phyloP scores from a whole-genome alignment of 2,329 filamentous ascomycete species.

The Talaromyces sp. region DNA sequence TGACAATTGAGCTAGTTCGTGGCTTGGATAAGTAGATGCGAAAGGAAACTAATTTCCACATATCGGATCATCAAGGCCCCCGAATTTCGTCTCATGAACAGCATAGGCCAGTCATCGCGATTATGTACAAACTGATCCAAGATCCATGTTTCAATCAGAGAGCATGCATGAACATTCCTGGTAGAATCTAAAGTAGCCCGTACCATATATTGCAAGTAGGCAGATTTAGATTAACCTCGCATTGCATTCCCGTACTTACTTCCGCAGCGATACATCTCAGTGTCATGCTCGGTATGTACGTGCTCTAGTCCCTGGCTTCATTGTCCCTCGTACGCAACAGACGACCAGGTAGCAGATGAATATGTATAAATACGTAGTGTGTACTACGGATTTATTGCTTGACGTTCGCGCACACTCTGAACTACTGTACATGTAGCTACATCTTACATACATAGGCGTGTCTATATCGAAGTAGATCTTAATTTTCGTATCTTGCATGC shows the following conservation, averaged over 20 bases:
- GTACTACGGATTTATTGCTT: neutral
- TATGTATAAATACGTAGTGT: neutral
- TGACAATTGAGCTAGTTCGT: neutral
- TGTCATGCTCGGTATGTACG: neutral
- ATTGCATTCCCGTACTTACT: conserved; percentile 23
- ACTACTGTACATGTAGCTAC: neutral
- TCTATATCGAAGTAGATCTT: neutral
- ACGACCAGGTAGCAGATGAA: neutral
- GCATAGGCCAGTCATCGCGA: neutral
- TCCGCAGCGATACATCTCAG: conserved; percentile 6
- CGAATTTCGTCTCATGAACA: neutral
- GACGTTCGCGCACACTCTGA: neutral
- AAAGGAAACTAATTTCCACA: neutral
- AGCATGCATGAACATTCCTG: neutral
- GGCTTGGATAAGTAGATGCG: neutral
- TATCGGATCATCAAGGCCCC: neutral
- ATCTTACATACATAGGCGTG: neutral
- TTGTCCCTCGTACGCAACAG: neutral
- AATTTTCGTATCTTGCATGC: neutral
- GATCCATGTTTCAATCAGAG: neutral
- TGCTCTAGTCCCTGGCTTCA: neutral
- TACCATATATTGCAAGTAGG: conserved; percentile 5
- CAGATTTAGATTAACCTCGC: conserved; percentile 22
- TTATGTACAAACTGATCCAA: neutral
- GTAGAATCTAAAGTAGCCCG: neutral